A percentile compares a stretch with the other conserved stretches of the same genome.
phyloP scores from a whole-genome alignment of 2,329 filamentous ascomycete genomes.

The Fusarium xylarioides region DNA sequence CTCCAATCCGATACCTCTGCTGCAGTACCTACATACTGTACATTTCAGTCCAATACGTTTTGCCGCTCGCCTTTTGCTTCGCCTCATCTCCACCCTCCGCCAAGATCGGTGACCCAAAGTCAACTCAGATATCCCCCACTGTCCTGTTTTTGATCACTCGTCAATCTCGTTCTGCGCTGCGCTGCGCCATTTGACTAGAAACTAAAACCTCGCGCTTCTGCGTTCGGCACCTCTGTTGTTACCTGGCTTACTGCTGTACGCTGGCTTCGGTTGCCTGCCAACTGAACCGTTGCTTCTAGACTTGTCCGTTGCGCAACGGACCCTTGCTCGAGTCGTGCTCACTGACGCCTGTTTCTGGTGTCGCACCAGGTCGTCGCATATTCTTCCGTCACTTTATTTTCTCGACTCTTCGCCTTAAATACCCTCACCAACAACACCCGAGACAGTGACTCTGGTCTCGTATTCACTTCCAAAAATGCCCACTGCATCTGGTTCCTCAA shows the following conservation, averaged over 20 bases:
- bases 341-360: conserved; percentile 17
- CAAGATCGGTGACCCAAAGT: conserved; percentile 28
- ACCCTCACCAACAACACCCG: conserved; percentile 8
- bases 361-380: conserved; percentile 30
- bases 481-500: conserved; percentile 44
- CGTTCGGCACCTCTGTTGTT: conserved; percentile 23
- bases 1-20: conserved; percentile 8
- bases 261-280: conserved; percentile 25
- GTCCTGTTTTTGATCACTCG: conserved; percentile 26
- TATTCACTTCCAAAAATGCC: conserved; percentile 45
- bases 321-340: conserved; percentile 33
- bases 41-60: conserved; percentile 1
- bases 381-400: conserved; percentile 13
- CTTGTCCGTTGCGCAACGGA: conserved; percentile 34
- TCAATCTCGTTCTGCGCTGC: conserved; percentile 19
- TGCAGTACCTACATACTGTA: neutral
- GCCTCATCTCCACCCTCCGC: conserved; percentile 34
- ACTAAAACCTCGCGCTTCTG: conserved; percentile 10
- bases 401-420: neutral
- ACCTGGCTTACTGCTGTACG: conserved; percentile 33
- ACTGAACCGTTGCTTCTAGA: conserved; percentile 30
- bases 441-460: conserved; percentile 16
- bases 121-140: conserved; percentile 31
- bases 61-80: conserved; percentile 17
- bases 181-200: conserved; percentile 10